Evolutionary conservation across 495 filamentous ascomycete species (phyloP), one percentile per base, ranked within the genome.

Genomic region (Bryoglossum gracile): DNA sequence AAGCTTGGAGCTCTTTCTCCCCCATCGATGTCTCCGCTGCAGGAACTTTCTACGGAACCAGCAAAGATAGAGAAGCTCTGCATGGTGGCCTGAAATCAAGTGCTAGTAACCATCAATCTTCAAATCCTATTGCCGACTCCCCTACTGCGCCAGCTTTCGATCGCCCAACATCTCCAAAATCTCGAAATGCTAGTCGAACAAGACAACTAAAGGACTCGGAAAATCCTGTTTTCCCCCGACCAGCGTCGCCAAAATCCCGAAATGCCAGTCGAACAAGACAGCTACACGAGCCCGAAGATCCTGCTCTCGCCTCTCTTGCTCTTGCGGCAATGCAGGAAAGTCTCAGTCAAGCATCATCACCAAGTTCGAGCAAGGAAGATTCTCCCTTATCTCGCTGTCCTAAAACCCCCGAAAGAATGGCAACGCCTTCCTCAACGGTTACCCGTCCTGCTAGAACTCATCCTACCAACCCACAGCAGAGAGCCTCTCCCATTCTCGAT

Each of bases 51-150:
- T 53, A 30, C 24, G 32, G 17, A 13, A 19, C 50, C 1, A 37
- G 18, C 17, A 8, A n/a, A n/a, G n/a, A n/a, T n/a, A n/a, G n/a
- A n/a, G n/a, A n/a, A n/a, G n/a, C n/a, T n/a, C n/a, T n/a, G n/a
- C n/a, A n/a, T n/a, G n/a, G n/a, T n/a, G n/a, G n/a, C n/a, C 21
- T 51, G 39, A 46, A 36, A 24, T 45, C 48, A 37, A 45, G 40
- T 21, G 30, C 39, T 16, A 39, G 30, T 8, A 11, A 40, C 9
- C 19, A 4, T 10, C 13, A 38, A 23, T 17, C 22, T 17, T 4
- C 8, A n/a, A n/a, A n/a, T n/a, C n/a, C n/a, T n/a, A n/a, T n/a
- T n/a, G n/a, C n/a, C n/a, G n/a, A 19, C 6, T 32, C 28, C 6
- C 8, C 8, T 6, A 32, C 28, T 8, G n/a, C n/a, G n/a, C 23